Conservation (phyloP, 441 rosid genomes). For the Geranium incanum region DNA sequence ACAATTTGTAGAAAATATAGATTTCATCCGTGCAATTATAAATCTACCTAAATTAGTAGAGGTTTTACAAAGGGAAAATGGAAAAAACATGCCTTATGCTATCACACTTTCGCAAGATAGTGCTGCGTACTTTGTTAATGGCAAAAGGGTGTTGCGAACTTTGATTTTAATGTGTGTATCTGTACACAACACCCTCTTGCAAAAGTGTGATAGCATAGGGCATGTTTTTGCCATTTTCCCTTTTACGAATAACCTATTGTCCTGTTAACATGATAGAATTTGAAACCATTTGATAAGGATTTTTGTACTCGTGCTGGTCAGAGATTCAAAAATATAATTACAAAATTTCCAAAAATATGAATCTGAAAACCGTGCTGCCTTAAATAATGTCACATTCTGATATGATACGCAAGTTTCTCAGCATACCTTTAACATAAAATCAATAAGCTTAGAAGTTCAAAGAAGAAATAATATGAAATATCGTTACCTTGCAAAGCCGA, state of each 20-base stretch:
- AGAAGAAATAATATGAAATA: neutral
- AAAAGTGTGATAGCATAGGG: neutral
- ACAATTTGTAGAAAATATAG: neutral
- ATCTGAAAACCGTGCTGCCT: neutral
- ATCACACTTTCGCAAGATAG: too few species aligned
- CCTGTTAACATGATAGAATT: slow-evolving; percentile 1
- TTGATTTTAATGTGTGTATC: too few species aligned
- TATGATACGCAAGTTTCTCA: neutral
- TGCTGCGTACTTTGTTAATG: neutral
- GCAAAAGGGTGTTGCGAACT: neutral
- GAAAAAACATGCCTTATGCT: too few species aligned
- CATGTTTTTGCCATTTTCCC: too few species aligned
- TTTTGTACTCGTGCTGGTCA: neutral
- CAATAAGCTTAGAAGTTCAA: neutral
- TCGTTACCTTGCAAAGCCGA: slow-evolving; percentile 53
- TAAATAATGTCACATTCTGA: neutral
- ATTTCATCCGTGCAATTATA: neutral
- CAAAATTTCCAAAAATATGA: neutral
- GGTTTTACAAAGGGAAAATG: too few species aligned
- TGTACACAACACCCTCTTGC: neutral
- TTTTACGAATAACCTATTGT: neutral
- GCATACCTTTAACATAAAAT: neutral
- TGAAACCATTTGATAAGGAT: neutral
- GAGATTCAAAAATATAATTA: neutral
- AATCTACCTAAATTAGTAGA: too few species aligned